Evolutionary conservation across 257 asterid genomes (phyloP).

Genomic region (Ballota nigra): DNA sequence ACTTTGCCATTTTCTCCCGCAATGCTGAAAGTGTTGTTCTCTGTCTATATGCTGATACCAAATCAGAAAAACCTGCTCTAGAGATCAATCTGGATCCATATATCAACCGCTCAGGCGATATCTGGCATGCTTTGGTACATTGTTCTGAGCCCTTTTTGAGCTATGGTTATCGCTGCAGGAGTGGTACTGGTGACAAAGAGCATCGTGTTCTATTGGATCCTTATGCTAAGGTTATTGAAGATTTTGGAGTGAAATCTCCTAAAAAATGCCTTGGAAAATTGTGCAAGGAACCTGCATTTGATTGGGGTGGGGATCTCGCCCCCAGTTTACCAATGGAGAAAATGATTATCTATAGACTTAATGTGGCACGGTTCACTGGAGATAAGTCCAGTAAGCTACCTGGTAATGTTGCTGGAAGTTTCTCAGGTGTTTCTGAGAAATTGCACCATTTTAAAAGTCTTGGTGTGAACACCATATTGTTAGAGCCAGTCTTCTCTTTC

Average conservation of each 20-base stretch:
- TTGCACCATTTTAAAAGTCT: slow-evolving; percentile 68
- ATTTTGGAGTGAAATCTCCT: slow-evolving; percentile 35
- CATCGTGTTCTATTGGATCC: slow-evolving; percentile 70
- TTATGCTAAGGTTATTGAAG: slow-evolving; percentile 63
- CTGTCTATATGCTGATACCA: slow-evolving; percentile 65
- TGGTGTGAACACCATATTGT: slow-evolving; percentile 80
- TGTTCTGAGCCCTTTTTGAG: slow-evolving; percentile 48
- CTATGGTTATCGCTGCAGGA: slow-evolving; percentile 80
- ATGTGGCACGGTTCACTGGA: slow-evolving; percentile 53
- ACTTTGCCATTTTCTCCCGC: slow-evolving; percentile 72
- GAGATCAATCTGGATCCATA: slow-evolving; percentile 95
- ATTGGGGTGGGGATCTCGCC: slow-evolving; percentile 65
- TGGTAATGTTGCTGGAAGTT: slow-evolving; percentile 56
- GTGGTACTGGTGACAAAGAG: slow-evolving; percentile 31
- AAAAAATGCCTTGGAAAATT: slow-evolving; percentile 48
- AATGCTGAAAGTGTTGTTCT: slow-evolving; percentile 60
- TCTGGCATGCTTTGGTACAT: slow-evolving; percentile 81
- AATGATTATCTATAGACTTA: slow-evolving; percentile 66
- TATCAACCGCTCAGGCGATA: slow-evolving; percentile 71
- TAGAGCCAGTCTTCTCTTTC: slow-evolving; percentile 81
- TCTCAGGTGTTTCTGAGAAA: slow-evolving; percentile 67
- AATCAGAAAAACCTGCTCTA: slow-evolving; percentile 55
- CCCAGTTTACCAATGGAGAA: slow-evolving; percentile 71
- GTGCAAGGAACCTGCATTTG: slow-evolving; percentile 57
- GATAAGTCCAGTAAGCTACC: slow-evolving; percentile 71